phyloP scores from a whole-genome alignment of 129 eudicot genomes.

The Pulicaria dysenterica region DNA sequence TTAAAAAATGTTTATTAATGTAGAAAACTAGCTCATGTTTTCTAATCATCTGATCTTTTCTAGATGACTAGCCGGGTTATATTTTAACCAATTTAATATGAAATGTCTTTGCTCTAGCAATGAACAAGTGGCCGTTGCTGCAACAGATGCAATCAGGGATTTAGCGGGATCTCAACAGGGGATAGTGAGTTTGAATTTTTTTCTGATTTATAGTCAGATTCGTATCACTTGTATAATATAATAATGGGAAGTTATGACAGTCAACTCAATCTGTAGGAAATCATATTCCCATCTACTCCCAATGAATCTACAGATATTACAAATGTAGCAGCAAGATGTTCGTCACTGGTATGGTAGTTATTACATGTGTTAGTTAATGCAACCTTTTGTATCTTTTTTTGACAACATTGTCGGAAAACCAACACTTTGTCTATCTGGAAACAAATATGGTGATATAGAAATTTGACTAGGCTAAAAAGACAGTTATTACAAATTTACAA shows the following conservation, averaged over 20 bases:
- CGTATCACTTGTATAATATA: constrained; percentile 5
- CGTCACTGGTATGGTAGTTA: constrained; percentile 71
- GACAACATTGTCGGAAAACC: too few species aligned
- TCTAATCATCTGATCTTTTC: neutral
- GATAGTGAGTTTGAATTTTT: constrained; percentile 48
- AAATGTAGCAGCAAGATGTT: constrained; percentile 63
- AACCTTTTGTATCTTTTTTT: neutral
- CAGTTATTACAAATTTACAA: neutral
- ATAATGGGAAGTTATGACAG: constrained; percentile 5
- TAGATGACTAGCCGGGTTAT: neutral
- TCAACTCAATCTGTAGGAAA: constrained; percentile 47
- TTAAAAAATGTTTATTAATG: neutral
- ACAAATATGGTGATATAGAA: constrained; percentile 7
- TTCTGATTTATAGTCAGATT: constrained; percentile 12
- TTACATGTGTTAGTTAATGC: constrained; percentile 1
- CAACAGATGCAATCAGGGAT: constrained; percentile 67
- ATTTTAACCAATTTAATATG: neutral
- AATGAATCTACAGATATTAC: constrained; percentile 68
- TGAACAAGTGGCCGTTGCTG: constrained; percentile 78
- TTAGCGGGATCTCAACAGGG: constrained; percentile 68
- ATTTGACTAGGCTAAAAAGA: constrained; percentile 10
- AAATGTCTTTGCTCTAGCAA: constrained; percentile 45
- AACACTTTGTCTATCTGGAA: neutral
- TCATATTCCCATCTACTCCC: constrained; percentile 59
- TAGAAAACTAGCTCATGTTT: constrained; percentile 1